Conservation (phyloP, 176 grass and related monocot genomes). For the Paspalum vaginatum region DNA sequence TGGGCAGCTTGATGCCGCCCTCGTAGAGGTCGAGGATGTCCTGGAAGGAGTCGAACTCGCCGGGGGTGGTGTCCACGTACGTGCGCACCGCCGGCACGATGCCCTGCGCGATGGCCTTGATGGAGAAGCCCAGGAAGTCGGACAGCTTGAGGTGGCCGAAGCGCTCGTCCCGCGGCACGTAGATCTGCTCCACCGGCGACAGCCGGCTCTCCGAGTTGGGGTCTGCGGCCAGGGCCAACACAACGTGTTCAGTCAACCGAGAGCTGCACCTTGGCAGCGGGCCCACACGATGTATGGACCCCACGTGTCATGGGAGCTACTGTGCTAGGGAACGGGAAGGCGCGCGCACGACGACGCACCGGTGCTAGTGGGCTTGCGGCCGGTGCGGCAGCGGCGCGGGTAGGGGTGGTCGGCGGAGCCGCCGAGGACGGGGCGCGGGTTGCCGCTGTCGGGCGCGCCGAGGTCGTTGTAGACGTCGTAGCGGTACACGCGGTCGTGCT, state of each 20-base stretch:
- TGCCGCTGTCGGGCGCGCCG: slow-evolving; percentile 44
- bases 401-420: slow-evolving; percentile 54
- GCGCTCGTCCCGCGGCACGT: slow-evolving; percentile 73
- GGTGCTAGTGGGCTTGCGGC: slow-evolving; percentile 16
- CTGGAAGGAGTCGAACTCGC: slow-evolving; percentile 68
- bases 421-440: slow-evolving; percentile 64
- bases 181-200: slow-evolving; percentile 53
- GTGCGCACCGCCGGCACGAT: slow-evolving; percentile 54
- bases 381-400: slow-evolving; percentile 57
- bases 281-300: background rate
- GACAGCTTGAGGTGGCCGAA: slow-evolving; percentile 73
- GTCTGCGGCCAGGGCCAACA: slow-evolving; percentile 35
- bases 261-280: background rate
- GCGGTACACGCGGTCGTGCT: slow-evolving; percentile 71
- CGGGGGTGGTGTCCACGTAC: slow-evolving; percentile 42
- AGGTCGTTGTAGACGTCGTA: slow-evolving; percentile 85
- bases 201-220: slow-evolving; percentile 60
- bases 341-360: slow-evolving; percentile 16
- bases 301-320: background rate
- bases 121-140: slow-evolving; percentile 54
- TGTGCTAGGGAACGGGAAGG: no score
- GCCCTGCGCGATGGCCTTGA: slow-evolving; percentile 57
- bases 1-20: slow-evolving; percentile 55
- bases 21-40: slow-evolving; percentile 63
- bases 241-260: background rate